Conservation (phyloP, 257 asterid genomes). For the Cordia subcordata region DNA sequence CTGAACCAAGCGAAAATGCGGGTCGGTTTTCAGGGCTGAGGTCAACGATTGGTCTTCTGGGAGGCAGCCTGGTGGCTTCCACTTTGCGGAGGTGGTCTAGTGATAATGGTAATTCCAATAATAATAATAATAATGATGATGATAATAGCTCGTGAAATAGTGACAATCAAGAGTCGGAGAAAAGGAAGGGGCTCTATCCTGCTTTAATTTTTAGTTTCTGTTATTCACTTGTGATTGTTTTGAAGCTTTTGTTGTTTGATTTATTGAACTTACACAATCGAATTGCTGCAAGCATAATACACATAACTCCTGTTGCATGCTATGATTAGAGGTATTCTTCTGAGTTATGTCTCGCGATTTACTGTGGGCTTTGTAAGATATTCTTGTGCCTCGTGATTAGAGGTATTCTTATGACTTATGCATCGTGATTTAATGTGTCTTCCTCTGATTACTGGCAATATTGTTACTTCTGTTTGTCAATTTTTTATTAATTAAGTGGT, state of each 20-base stretch:
- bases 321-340: no score
- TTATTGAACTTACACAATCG: not conserved
- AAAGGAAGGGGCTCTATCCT: slow-evolving; percentile 15
- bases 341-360: no score
- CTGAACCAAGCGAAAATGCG: slow-evolving; percentile 32
- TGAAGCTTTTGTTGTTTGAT: slow-evolving; percentile 9
- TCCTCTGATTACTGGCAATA: no score
- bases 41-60: slow-evolving; percentile 44
- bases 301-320: no score
- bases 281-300: no score
- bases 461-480: no score
- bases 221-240: slow-evolving; percentile 7
- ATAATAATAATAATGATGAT: slow-evolving; percentile 34
- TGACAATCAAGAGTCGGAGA: slow-evolving; percentile 15
- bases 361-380: no score
- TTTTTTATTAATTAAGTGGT: no score
- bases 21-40: slow-evolving; percentile 30
- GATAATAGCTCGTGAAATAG: slow-evolving; percentile 28
- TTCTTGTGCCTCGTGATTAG: no score
- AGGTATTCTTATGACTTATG: no score
- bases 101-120: no score
- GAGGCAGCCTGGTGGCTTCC: slow-evolving; percentile 59
- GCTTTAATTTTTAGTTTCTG: slow-evolving; percentile 13
- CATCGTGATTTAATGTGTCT: no score
- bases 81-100: slow-evolving; percentile 55